These are phyloP conservation scores for Phytophthora sojae DNA, from an alignment of 352 stramenopile genomes.

Conservation along the genomic window DNA sequence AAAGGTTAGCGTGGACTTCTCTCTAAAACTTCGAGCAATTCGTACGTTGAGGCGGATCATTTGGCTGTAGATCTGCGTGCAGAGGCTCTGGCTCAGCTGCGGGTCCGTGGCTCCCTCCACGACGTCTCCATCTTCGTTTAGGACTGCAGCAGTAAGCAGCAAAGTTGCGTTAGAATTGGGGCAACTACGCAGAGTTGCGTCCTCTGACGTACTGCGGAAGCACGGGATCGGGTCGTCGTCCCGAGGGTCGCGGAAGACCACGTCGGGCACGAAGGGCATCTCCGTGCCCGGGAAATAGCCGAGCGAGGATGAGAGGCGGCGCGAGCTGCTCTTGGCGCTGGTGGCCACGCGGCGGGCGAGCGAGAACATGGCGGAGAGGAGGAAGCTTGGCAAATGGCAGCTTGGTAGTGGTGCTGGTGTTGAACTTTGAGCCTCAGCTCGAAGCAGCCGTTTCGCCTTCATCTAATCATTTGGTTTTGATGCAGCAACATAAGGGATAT, in stretches of 20 bases:
- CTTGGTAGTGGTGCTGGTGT: background rate
- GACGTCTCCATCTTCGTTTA: constrained; percentile 88
- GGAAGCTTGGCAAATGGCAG: background rate
- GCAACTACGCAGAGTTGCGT: background rate
- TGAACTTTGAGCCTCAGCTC: background rate
- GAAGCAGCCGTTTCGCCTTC: background rate
- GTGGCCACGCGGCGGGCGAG: constrained; percentile 16
- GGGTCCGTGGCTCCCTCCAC: constrained; percentile 75
- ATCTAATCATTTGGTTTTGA: background rate
- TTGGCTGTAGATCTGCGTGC: constrained; percentile 88
- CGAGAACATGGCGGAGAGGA: constrained; percentile 26
- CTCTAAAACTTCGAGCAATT: background rate
- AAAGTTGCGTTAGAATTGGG: background rate
- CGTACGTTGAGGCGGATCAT: constrained; percentile 87
- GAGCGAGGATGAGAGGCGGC: constrained; percentile 22
- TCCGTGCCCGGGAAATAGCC: constrained; percentile 80
- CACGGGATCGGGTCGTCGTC: constrained; percentile 87
- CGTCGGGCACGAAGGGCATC: constrained; percentile 89
- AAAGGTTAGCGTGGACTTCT: background rate
- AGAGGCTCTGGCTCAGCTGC: constrained; percentile 79
- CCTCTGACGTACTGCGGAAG: constrained; percentile 86
- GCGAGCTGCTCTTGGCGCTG: background rate
- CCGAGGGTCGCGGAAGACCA: constrained; percentile 91
- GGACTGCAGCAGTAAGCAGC: constrained; percentile 44
- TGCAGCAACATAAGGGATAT: no score